Conservation (phyloP, 495 filamentous ascomycete species). For the Chaetomium tenue region DNA sequence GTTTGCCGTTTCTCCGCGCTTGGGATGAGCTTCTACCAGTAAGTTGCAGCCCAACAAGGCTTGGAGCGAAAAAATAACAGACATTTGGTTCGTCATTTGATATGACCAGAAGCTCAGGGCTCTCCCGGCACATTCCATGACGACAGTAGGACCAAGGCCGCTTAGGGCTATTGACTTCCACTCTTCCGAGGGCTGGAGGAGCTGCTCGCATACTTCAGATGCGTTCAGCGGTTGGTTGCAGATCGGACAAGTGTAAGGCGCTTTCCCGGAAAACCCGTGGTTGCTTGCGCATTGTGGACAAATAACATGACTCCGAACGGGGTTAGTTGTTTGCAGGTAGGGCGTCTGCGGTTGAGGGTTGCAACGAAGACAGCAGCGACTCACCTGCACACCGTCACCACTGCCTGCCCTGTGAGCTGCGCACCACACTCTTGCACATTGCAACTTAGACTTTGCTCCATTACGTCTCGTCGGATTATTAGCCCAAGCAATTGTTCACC, state of each 20-base stretch:
- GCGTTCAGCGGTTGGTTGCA: constrained; percentile 68
- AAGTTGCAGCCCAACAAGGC: background rate
- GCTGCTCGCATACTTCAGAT: constrained; percentile 67
- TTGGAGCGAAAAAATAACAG: constrained; percentile 16
- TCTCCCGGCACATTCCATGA: constrained; percentile 87
- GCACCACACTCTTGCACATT: constrained; percentile 77
- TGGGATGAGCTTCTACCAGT: constrained; percentile 67
- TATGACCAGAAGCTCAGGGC: constrained; percentile 89
- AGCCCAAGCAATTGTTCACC: background rate
- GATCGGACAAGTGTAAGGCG: constrained; percentile 70
- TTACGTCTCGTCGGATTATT: constrained; percentile 27
- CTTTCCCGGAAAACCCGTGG: constrained; percentile 62
- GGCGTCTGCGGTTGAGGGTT: background rate
- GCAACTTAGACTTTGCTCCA: constrained; percentile 76
- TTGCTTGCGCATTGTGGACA: constrained; percentile 71
- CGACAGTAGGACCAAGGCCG: constrained; percentile 75
- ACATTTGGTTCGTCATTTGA: constrained; percentile 92
- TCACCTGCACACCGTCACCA: constrained; percentile 91
- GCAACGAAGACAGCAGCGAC: constrained; percentile 4
- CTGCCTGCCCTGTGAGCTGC: constrained; percentile 70
- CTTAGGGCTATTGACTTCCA: constrained; percentile 90
- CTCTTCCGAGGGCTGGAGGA: constrained; percentile 81
- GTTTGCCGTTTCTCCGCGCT: constrained; percentile 22
- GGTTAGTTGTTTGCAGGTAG: constrained; percentile 18
- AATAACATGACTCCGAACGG: constrained; percentile 70